phyloP scores from a whole-genome alignment of 2,329 filamentous ascomycete species.

The Arthrobotrys musiformis region DNA sequence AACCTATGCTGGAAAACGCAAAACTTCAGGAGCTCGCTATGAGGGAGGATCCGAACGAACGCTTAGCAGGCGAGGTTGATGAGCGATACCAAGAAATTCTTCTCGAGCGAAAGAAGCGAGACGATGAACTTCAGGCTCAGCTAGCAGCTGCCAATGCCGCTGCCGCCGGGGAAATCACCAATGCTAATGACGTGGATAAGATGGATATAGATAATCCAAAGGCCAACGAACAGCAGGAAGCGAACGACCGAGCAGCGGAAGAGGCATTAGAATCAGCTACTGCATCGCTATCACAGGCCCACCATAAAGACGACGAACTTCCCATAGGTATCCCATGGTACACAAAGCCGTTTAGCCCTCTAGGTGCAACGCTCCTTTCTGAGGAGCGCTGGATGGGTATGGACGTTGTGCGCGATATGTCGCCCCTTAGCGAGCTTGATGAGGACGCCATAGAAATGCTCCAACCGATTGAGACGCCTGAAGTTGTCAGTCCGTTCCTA shows the following conservation, averaged over 20 bases:
- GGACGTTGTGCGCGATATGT: slow-evolving; percentile 54
- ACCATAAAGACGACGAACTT: slow-evolving; percentile 34
- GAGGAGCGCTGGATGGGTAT: slow-evolving; percentile 55
- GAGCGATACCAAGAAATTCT: slow-evolving; percentile 54
- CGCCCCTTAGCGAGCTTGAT: slow-evolving; percentile 53
- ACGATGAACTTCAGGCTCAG: slow-evolving; percentile 44
- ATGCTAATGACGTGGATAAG: slow-evolving; percentile 18
- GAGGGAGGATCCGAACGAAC: slow-evolving; percentile 53
- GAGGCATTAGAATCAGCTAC: slow-evolving; percentile 40
- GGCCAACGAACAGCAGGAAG: slow-evolving; percentile 22
- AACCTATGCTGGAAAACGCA: slow-evolving; percentile 51
- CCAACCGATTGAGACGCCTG: slow-evolving; percentile 31
- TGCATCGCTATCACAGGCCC: slow-evolving; percentile 38
- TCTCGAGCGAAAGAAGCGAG: slow-evolving; percentile 39
- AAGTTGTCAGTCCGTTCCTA: slow-evolving; percentile 13
- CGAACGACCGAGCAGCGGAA: slow-evolving; percentile 45
- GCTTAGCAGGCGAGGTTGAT: slow-evolving; percentile 46
- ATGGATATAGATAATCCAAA: slow-evolving; percentile 45
- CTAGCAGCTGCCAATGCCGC: slow-evolving; percentile 12
- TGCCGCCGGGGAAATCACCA: not conserved
- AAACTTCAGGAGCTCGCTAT: slow-evolving; percentile 46
- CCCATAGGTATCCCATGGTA: slow-evolving; percentile 54
- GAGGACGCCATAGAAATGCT: slow-evolving; percentile 53
- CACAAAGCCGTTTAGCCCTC: slow-evolving; percentile 52
- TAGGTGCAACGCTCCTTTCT: slow-evolving; percentile 45